phyloP scores from a whole-genome alignment of 2,329 filamentous ascomycete genomes.

The Colletotrichum cordylinicola region DNA sequence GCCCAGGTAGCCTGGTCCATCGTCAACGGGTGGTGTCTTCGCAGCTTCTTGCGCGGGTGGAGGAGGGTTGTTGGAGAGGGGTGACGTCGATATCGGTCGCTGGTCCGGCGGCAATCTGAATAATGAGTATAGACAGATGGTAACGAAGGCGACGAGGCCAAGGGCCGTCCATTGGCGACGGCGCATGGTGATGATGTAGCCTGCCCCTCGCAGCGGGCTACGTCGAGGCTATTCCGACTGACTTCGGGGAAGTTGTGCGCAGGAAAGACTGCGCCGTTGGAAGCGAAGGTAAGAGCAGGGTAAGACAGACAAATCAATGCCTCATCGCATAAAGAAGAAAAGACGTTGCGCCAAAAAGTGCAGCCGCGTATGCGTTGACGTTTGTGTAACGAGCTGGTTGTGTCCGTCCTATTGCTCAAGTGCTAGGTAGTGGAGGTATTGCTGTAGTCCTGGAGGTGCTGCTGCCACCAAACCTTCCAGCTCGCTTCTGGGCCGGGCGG shows the following conservation, averaged over 20 bases:
- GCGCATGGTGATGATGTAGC: conserved; percentile 29
- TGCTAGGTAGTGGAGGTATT: background rate
- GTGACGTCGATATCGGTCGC: background rate
- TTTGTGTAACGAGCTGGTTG: background rate
- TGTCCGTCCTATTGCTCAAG: background rate
- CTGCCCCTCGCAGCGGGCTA: background rate
- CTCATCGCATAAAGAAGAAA: conserved; percentile 2
- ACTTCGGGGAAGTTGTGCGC: background rate
- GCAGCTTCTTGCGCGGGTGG: conserved; percentile 9
- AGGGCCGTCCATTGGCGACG: conserved; percentile 43
- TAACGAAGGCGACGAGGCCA: conserved; percentile 40
- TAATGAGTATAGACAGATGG: conserved; percentile 40
- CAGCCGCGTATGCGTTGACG: background rate
- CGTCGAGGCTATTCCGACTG: background rate
- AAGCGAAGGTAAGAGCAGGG: background rate
- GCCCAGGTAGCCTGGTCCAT: background rate
- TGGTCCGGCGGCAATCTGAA: conserved; percentile 21
- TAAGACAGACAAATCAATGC: background rate
- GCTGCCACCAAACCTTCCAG: background rate
- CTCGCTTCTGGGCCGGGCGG: background rate
- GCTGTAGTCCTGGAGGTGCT: background rate
- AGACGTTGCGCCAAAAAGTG: background rate
- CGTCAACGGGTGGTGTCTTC: conserved; percentile 6
- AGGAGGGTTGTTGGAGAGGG: conserved; percentile 4
- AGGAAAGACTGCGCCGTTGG: background rate